Conservation (phyloP, 1,284 basidiomycete genomes). For the Trichosporon sp. region DNA sequence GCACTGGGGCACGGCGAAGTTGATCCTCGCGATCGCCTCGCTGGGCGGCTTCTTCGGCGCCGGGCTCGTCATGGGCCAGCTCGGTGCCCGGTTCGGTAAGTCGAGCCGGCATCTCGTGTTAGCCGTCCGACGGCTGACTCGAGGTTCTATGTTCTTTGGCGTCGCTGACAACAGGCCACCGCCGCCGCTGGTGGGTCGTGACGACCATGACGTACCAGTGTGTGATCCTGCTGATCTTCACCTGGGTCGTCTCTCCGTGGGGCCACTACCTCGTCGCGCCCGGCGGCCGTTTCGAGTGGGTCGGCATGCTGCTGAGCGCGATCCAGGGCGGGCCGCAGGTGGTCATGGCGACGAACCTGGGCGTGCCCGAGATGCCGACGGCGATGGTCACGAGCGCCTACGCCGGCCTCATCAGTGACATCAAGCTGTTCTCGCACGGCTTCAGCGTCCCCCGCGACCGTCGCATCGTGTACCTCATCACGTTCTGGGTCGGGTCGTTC, state of each 20-base stretch:
- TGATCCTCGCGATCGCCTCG: constrained; percentile 12
- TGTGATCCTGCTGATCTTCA: constrained; percentile 15
- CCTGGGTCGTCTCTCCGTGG: constrained; percentile 10
- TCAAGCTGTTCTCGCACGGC: constrained; percentile 18
- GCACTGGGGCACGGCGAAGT: constrained; percentile 13
- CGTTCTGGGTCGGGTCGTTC: constrained; percentile 28
- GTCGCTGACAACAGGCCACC: constrained; percentile 17
- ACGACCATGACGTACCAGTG: constrained; percentile 17
- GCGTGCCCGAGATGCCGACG: constrained; percentile 27
- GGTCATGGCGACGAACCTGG: constrained; percentile 26
- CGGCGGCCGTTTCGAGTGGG: constrained; percentile 18
- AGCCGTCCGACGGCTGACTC: background rate
- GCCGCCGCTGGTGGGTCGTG: constrained; percentile 21
- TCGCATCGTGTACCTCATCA: constrained; percentile 25
- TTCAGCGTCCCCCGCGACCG: constrained; percentile 21
- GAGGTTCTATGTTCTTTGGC: too few relatives aligned
- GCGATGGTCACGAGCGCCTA: constrained; percentile 34
- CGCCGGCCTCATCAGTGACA: constrained; percentile 29
- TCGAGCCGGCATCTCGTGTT: too few relatives aligned
- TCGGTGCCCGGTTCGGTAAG: constrained; percentile 25
- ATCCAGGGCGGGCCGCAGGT: constrained; percentile 29
- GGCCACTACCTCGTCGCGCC: background rate
- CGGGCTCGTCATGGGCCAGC: constrained; percentile 29
- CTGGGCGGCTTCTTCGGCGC: constrained; percentile 22
- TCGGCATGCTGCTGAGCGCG: constrained; percentile 20